A percentile compares a stretch with the other conserved stretches of the same genome.
phyloP scores from a whole-genome alignment of 176 grass and related monocot genomes.

The Tuctoria greenei region DNA sequence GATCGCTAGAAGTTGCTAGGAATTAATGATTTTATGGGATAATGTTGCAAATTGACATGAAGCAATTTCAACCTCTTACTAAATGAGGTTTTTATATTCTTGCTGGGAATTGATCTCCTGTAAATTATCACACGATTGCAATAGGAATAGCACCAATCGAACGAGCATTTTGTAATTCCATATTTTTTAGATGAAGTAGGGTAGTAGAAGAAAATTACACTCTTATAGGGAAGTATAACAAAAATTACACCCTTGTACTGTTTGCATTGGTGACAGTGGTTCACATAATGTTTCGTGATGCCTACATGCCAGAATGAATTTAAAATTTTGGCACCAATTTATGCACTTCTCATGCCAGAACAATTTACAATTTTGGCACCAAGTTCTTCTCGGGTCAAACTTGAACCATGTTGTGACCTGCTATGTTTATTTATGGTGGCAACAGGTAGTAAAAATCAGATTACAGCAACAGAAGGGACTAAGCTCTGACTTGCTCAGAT shows the following conservation, averaged over 20 bases:
- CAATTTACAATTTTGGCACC: slow-evolving; percentile 4
- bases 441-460: slow-evolving; percentile 89
- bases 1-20: background rate
- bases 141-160: background rate
- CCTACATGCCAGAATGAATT: background rate
- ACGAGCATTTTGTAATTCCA: background rate
- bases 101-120: background rate
- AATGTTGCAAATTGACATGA: background rate
- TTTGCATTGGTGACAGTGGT: background rate
- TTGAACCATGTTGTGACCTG: background rate
- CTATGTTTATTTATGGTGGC: slow-evolving; percentile 16
- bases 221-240: too few relatives aligned
- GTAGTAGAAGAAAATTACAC: too few relatives aligned
- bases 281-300: background rate
- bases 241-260: too few relatives aligned
- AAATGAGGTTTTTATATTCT: background rate
- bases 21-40: background rate
- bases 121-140: background rate
- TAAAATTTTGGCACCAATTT: slow-evolving; percentile 4
- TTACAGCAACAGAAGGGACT: slow-evolving; percentile 88
- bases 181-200: too few relatives aligned
- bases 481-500: slow-evolving; percentile 69
- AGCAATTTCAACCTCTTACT: background rate
- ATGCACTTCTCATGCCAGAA: too few relatives aligned
- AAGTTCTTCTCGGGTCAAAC: background rate